These are phyloP conservation scores for Aspergillus sp. DNA, from an alignment of 2,329 filamentous ascomycete genomes.

Conservation along the genomic window DNA sequence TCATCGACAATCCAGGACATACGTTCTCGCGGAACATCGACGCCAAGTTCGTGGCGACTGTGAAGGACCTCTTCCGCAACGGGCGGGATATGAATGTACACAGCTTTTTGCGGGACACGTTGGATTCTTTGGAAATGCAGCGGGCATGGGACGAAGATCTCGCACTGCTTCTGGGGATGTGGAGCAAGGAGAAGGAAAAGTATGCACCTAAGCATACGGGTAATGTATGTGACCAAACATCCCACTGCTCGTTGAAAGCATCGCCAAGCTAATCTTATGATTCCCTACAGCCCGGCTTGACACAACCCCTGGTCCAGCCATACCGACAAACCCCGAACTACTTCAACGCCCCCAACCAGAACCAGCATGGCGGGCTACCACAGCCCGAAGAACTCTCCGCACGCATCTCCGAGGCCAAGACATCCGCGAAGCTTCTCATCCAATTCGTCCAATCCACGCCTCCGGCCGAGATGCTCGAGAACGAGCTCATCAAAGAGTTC, in stretches of 20 bases:
- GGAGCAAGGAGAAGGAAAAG: conserved; percentile 80
- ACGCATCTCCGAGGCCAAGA: conserved; percentile 85
- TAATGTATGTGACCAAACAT: conserved; percentile 33
- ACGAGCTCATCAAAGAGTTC: conserved; percentile 93
- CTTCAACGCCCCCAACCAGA: conserved; percentile 42
- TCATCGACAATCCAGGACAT: conserved; percentile 85
- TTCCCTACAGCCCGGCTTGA: conserved; percentile 9
- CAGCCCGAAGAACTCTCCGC: conserved; percentile 74
- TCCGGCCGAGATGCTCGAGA: conserved; percentile 70
- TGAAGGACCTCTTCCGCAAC: conserved; percentile 73
- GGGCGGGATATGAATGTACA: conserved; percentile 74
- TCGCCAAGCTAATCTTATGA: conserved; percentile 2
- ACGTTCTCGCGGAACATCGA: conserved; percentile 92
- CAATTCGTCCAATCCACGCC: conserved; percentile 89
- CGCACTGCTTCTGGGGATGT: conserved; percentile 74
- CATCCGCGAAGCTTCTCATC: conserved; percentile 86
- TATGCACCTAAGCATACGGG: conserved; percentile 44
- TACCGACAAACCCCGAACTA: conserved; percentile 22
- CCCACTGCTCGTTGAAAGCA: background rate
- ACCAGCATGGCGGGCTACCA: conserved; percentile 58
- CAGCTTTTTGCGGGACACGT: conserved; percentile 82
- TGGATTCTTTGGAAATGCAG: conserved; percentile 74
- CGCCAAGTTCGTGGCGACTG: conserved; percentile 73
- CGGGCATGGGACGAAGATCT: conserved; percentile 76
- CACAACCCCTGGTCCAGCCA: conserved; percentile 29